Conservation (phyloP, 495 filamentous ascomycete genomes). For the Coniosporium apollinis region DNA sequence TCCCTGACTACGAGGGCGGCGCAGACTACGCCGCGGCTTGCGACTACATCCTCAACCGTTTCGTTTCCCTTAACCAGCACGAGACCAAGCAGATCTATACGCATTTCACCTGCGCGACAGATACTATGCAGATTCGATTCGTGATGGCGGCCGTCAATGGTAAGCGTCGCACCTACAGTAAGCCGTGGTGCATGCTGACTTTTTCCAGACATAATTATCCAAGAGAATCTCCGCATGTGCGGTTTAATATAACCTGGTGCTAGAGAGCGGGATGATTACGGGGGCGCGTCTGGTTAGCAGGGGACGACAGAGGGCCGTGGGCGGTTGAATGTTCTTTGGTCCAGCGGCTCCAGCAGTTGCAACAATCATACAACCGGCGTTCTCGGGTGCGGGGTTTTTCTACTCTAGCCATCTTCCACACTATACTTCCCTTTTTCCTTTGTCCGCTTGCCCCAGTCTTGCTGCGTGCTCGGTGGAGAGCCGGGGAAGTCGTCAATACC, state of each 20-base stretch:
- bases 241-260: slow-evolving; percentile 99
- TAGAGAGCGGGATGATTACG: too few species aligned
- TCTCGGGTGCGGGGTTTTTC: too few species aligned
- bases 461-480: too few species aligned
- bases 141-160: slow-evolving; percentile 99
- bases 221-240: slow-evolving; percentile 96
- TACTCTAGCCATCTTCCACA: too few species aligned
- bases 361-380: too few species aligned
- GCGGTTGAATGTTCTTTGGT: too few species aligned
- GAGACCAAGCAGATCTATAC: slow-evolving; percentile 99
- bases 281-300: too few species aligned
- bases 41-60: slow-evolving; percentile 94
- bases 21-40: slow-evolving; percentile 85
- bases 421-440: too few species aligned
- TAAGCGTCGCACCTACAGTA: slow-evolving; percentile 28
- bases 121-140: slow-evolving; percentile 92
- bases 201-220: slow-evolving; percentile 87
- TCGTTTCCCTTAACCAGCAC: slow-evolving; percentile 93
- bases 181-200: slow-evolving; percentile 4
- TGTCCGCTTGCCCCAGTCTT: too few species aligned
- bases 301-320: too few species aligned
- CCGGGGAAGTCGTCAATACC: too few species aligned
- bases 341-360: too few species aligned
- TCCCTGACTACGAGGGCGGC: slow-evolving; percentile 93
- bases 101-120: slow-evolving; percentile 96